Evolutionary conservation across 2,329 filamentous ascomycete species (phyloP).

Genomic region (Fusarium sororula): DNA sequence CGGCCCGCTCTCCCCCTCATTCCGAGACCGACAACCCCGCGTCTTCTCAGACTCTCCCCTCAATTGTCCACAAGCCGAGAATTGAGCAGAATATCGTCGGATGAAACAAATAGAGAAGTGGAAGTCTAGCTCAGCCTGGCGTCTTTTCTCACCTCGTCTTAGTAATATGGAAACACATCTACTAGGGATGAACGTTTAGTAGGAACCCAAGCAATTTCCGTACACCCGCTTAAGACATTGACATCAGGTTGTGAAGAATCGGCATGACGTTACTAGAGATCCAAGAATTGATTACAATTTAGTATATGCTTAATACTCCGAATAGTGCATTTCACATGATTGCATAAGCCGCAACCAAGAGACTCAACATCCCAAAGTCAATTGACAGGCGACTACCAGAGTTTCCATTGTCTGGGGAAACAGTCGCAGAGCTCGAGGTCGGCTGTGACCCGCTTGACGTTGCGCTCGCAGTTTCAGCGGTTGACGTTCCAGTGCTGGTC

Average conservation of each 20-base stretch:
- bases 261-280: accelerated
- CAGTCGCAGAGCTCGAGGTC: constrained; percentile 3
- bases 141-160: accelerated
- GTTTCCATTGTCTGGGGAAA: background rate
- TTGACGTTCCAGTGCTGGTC: background rate
- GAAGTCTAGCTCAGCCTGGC: accelerated
- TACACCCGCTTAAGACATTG: accelerated
- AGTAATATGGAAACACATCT: background rate
- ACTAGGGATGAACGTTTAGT: accelerated
- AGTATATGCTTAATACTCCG: accelerated
- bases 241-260: background rate
- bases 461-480: background rate
- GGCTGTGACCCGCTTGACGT: background rate
- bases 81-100: background rate
- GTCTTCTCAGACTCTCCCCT: background rate
- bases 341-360: background rate
- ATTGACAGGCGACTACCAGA: background rate
- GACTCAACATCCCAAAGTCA: background rate
- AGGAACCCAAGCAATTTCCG: accelerated
- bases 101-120: accelerated
- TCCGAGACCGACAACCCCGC: background rate
- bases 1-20: background rate
- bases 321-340: background rate
- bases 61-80: background rate
- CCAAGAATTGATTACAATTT: background rate